phyloP scores from a whole-genome alignment of 192 early-diverging fungal species.

The Coemansia sp. region DNA sequence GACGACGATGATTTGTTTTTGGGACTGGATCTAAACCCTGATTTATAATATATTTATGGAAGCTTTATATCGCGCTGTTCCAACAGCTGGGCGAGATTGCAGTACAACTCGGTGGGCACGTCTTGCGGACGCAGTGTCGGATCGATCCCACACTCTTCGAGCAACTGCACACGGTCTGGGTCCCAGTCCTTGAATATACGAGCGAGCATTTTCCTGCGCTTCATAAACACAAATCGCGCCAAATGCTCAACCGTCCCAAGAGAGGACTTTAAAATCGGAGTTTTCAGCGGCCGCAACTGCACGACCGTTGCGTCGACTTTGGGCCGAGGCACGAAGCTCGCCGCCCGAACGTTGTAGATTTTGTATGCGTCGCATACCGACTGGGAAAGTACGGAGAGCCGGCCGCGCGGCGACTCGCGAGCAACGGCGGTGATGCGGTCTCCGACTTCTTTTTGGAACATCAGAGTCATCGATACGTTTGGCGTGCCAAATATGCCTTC shows the following conservation, averaged over 20 bases:
- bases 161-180: conserved; percentile 34
- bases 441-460: conserved; percentile 84
- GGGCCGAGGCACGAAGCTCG: conserved; percentile 74
- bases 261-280: conserved; percentile 53
- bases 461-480: conserved; percentile 68
- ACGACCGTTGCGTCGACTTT: conserved; percentile 73
- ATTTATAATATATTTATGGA: conserved; percentile 35
- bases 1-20: conserved; percentile 53
- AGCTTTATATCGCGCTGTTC: conserved; percentile 45
- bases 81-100: conserved; percentile 56
- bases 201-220: conserved; percentile 66
- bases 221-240: conserved; percentile 64
- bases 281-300: conserved; percentile 59
- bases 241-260: conserved; percentile 62
- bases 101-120: conserved; percentile 62
- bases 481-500: conserved; percentile 62
- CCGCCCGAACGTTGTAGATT: conserved; percentile 61
- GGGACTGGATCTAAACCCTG: conserved; percentile 54
- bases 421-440: conserved; percentile 61
- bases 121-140: conserved; percentile 63
- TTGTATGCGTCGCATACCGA: conserved; percentile 65
- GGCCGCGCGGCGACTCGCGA: conserved; percentile 57
- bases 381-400: conserved; percentile 72
- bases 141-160: conserved; percentile 58
- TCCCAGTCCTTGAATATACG: conserved; percentile 61